Base-by-base conservation (phyloP, 306 rosid species). In the Erythrophleum fordii region DNA sequence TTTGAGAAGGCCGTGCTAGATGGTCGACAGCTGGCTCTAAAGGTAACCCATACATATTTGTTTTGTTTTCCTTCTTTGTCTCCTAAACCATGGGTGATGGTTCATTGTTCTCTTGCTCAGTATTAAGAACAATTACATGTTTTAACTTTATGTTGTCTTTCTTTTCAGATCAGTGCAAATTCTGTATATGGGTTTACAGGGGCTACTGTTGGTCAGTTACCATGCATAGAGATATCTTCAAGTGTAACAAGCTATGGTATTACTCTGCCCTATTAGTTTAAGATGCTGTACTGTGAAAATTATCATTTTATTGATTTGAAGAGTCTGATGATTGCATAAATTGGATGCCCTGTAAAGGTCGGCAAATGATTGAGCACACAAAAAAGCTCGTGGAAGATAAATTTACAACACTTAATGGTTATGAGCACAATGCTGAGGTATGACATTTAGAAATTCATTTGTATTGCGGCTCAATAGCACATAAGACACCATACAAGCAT, bases 221-320 rank as follows among this genome's bases (percentile, higher is more conserved):
- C 98, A 14, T 95, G 99, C 85, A 3, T 95, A 75, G 97, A 89
- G 91, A 95, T 95, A 89, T 95, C 99, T 16, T 95, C 99, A 34
- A 95, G 99, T 91, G 99, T 95, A 80, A 95, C 99, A n/a, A 95
- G 99, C 94, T 95, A 95, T 73, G 99, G 99, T 95, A 92, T 70
- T 56, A 69, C 49, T 85, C 72, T 70, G 46, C 72, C 39, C 46
- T 65, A 41, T 68, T 35, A 44, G 81, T 79, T 66, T 67, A 16
- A 42, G 69, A 41, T 75, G 31, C 49, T 34, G 49, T 73, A 22
- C 56, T 45, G 34, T 35, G n/a, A 56, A 44, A 69, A 42, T 12
- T 37, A 60, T 81, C 23, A 20, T 77, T 53, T 39, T 52, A 28
- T 84, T 72, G 34, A 71, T 67, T 72, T 72, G 51, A 76, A 84